Evolutionary conservation across 495 filamentous ascomycete species (phyloP), one percentile per base, ranked within the genome.

Genomic region (Pseudomonodictys pantanalensis): DNA sequence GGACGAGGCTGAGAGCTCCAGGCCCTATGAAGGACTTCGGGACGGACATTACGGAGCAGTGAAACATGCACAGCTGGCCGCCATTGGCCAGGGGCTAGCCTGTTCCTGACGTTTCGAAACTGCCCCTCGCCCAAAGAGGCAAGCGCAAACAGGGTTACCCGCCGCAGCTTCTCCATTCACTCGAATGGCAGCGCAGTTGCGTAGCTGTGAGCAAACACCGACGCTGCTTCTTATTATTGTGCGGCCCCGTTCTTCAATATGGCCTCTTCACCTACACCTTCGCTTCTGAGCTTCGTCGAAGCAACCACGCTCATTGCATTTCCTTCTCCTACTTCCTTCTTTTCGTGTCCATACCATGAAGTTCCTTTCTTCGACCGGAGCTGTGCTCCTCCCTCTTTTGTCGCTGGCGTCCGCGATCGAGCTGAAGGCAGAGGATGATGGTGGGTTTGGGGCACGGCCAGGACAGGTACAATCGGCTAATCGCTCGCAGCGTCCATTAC

Each of bases 401-500:
- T 35, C 59, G 30, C 52, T 44, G 23, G 58, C 55, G 43, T 20
- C 33, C 28, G 60, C 29, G 3, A 75, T 73, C 28, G 69, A 75
- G 30, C 66, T 82, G 26, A 66, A 81, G 48, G 65, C 79, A 51
- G 72, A 66, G 51, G 68, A 77, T 49, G 58, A 72, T 43, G 53
- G 78, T 78, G 63, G 47, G 71, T 66, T 32, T 32, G 4, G n/a
- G n/a, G n/a, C n/a, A n/a, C n/a, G n/a, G n/a, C n/a, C n/a, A n/a
- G n/a, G n/a, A n/a, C n/a, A n/a, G n/a, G n/a, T n/a, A n/a, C n/a
- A n/a, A n/a, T 42, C 39, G 23, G 26, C 12, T 12, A 17, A 18
- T 24, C 0, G 8, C 18, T 18, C 7, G 15, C 18, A 81, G 77
- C 64, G 15, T 84, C 81, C 0, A 73, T 84, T 54, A 72, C 70